Conservation (phyloP, 805 yeast genomes). For the Candida coleopterorum region DNA sequence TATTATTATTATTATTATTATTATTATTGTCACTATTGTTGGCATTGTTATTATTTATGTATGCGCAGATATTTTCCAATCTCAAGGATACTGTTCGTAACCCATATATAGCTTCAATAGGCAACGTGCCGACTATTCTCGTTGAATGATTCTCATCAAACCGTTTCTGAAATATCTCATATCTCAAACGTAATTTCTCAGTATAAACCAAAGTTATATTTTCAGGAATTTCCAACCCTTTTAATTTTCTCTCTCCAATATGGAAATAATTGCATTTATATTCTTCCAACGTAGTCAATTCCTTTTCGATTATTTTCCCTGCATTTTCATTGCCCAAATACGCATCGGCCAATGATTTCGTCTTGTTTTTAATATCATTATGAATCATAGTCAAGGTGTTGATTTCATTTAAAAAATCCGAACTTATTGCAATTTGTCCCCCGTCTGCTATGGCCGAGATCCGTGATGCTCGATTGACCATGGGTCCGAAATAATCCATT, state of each 20-base stretch:
- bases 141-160: constrained; percentile 26
- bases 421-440: constrained; percentile 89
- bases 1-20: constrained; percentile 41
- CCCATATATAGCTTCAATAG: constrained; percentile 43
- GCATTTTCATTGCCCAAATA: constrained; percentile 46
- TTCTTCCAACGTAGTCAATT: constrained; percentile 58
- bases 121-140: constrained; percentile 33
- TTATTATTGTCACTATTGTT: constrained; percentile 22
- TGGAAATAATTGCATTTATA: constrained; percentile 65
- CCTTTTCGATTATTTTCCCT: constrained; percentile 56
- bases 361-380: constrained; percentile 29
- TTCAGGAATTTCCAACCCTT: constrained; percentile 94
- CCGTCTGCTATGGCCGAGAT: constrained; percentile 96
- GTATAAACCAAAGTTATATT: constrained; percentile 78
- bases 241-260: constrained; percentile 83
- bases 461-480: constrained; percentile 93
- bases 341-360: constrained; percentile 29
- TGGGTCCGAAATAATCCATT: constrained; percentile 99
- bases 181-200: constrained; percentile 53
- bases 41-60: constrained; percentile 39
- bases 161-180: constrained; percentile 37
- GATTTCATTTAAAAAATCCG: constrained; percentile 75
- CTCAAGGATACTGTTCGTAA: constrained; percentile 52
- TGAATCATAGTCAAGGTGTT: constrained; percentile 50
- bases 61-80: constrained; percentile 55